These are phyloP conservation scores for Domatiomyces catenatus DNA, from an alignment of 2,329 filamentous ascomycete species.

Conservation along the genomic window DNA sequence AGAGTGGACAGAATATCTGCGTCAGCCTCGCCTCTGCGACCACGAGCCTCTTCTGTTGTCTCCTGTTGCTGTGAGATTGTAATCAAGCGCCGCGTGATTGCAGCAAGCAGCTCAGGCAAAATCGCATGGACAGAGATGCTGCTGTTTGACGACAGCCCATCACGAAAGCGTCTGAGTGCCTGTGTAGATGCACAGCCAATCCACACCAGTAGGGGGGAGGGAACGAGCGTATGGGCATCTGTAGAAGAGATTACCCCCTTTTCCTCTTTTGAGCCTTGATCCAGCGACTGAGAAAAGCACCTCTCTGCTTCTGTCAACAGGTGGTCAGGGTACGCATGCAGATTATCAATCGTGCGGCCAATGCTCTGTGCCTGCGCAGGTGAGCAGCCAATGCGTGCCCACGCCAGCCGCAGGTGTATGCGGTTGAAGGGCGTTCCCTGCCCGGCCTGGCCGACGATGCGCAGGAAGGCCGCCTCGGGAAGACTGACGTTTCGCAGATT, in stretches of 20 bases:
- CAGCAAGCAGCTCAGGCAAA: neutral
- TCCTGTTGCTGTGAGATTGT: neutral
- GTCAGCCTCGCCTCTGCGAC: neutral
- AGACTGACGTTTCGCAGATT: neutral
- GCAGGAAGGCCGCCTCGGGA: neutral
- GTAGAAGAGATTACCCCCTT: neutral
- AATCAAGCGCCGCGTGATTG: neutral
- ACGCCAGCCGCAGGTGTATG: neutral
- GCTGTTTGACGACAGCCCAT: neutral
- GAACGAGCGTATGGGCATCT: neutral
- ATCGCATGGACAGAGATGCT: neutral
- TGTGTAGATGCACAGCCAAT: neutral
- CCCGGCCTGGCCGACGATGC: neutral
- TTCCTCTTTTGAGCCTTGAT: neutral
- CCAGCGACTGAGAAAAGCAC: neutral
- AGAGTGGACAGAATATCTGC: too few species aligned
- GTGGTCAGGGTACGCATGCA: neutral
- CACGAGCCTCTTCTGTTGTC: neutral
- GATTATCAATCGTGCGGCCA: neutral
- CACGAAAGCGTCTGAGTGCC: neutral
- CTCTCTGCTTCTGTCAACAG: neutral
- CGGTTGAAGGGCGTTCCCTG: neutral
- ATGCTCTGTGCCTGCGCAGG: neutral
- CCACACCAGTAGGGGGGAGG: neutral
- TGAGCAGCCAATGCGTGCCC: neutral